Conservation (phyloP, 2,329 filamentous ascomycete species). For the Dothiorella sarmentorum region DNA sequence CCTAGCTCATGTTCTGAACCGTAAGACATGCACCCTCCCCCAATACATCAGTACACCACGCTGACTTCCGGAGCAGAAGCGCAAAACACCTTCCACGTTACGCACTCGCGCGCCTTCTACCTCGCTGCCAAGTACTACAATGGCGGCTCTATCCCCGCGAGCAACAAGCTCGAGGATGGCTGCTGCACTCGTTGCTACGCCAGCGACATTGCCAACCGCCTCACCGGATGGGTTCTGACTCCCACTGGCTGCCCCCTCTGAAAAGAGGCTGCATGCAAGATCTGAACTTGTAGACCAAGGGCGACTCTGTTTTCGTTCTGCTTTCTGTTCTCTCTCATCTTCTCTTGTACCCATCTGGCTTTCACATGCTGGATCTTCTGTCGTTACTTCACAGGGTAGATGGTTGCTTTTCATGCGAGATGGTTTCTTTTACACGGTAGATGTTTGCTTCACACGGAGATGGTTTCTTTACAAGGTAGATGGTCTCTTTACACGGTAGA, state of each 20-base stretch:
- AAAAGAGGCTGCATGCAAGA: no score
- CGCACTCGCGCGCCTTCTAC: constrained; percentile 43
- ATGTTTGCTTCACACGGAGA: no score
- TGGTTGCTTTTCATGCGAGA: no score
- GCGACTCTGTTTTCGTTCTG: no score
- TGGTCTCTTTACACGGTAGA: no score
- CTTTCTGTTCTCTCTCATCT: no score
- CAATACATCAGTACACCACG: background rate
- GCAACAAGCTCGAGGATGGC: constrained; percentile 40
- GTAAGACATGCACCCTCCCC: background rate
- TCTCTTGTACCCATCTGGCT: no score
- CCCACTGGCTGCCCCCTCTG: constrained; percentile 21
- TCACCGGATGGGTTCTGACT: constrained; percentile 40
- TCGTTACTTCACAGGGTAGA: no score
- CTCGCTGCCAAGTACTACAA: constrained; percentile 51
- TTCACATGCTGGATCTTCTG: no score
- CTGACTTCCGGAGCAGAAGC: background rate
- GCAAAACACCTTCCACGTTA: constrained; percentile 19
- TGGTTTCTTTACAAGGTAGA: no score
- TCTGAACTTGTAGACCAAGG: no score
- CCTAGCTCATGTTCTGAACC: constrained; percentile 38
- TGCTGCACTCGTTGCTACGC: constrained; percentile 51
- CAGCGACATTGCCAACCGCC: constrained; percentile 50
- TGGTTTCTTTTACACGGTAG: no score
- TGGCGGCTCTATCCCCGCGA: constrained; percentile 41